Evolutionary conservation across 2,329 filamentous ascomycete species (phyloP), one percentile per base, ranked within the genome.

Genomic region (Microsporum audouinii): DNA sequence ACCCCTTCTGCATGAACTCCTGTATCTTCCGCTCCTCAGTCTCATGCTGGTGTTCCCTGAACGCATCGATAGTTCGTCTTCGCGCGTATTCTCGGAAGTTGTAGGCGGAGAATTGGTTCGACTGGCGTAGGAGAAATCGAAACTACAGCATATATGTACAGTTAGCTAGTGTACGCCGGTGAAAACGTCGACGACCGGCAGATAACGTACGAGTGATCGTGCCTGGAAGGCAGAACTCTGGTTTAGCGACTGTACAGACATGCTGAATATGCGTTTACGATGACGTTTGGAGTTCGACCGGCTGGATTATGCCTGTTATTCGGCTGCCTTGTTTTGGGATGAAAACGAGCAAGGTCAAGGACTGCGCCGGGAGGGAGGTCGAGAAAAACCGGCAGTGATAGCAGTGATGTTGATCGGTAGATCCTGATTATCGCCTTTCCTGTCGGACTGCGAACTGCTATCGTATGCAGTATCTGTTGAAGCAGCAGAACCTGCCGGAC

Each of bases 81-180:
- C 86, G 88, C 60, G 94, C 91, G 76, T 99, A 99, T 75, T 96
- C 92, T 77, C 94, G 85, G 82, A 96, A 99, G 78, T 97, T 99
- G 80, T 97, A 99, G 68, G 88, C 85, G 64, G 90, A 84, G 75
- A 99, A 97, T 71, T 96, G 88, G 64, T 82, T 81, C 64, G 90
- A 86, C 74, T 94, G 88, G 68, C 91, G 88, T 70, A 97, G 80
- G 69, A 99, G 80, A 71, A 92, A 92, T 67, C 94, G 91, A 77
- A 96, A 97, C 91, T 96, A 65, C 10, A 55, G 5, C 14, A 5
- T 31, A 12, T 3, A 23, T n/a, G 7, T 31, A 3, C 41, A 8
- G 8, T 39, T 41, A 57, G 55, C 55, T 14, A 33, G n/a, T 5
- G 14, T n/a, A 1, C 41, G 23, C 5, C 29, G 17, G 17, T 27